Evolutionary conservation across 371 early-diverging fungal species (phyloP).

Genomic region (Blakeslea trispora): DNA sequence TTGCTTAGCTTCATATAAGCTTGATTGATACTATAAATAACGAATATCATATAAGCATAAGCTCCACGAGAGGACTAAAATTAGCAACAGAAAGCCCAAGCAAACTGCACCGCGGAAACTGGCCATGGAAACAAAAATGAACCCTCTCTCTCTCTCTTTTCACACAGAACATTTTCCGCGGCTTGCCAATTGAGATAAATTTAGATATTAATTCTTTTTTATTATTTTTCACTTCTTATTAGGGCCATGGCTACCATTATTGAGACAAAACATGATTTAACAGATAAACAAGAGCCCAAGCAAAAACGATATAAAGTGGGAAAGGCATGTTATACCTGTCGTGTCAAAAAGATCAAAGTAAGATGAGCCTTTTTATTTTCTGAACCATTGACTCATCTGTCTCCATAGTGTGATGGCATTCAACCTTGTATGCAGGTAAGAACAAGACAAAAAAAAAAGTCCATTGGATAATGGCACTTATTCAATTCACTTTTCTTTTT

Average conservation of each 20-base stretch:
- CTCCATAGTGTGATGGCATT: constrained; percentile 48
- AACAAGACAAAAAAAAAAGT: constrained; percentile 29
- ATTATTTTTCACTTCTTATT: background rate
- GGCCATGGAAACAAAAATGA: no score
- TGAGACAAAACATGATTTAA: background rate
- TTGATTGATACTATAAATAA: no score
- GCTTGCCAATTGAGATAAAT: background rate
- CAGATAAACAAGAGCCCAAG: constrained; percentile 7
- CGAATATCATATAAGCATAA: no score
- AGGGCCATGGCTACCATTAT: background rate
- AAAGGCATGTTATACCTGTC: constrained; percentile 41
- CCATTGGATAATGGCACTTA: background rate
- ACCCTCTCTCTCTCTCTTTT: no score
- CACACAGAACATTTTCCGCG: no score
- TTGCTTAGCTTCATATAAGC: no score
- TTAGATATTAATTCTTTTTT: constrained; percentile 2
- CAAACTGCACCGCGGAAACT: no score
- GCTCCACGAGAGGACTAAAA: no score
- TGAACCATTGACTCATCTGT: background rate
- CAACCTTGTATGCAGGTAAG: constrained; percentile 60
- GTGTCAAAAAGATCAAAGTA: constrained; percentile 47
- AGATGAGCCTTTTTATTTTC: background rate
- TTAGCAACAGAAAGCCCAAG: no score
- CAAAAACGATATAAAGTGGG: constrained; percentile 37
- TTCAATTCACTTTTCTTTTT: constrained; percentile 2